These are phyloP conservation scores for Sporothrix sp. DNA, from an alignment of 2,329 filamentous ascomycete species.

Conservation along the genomic window DNA sequence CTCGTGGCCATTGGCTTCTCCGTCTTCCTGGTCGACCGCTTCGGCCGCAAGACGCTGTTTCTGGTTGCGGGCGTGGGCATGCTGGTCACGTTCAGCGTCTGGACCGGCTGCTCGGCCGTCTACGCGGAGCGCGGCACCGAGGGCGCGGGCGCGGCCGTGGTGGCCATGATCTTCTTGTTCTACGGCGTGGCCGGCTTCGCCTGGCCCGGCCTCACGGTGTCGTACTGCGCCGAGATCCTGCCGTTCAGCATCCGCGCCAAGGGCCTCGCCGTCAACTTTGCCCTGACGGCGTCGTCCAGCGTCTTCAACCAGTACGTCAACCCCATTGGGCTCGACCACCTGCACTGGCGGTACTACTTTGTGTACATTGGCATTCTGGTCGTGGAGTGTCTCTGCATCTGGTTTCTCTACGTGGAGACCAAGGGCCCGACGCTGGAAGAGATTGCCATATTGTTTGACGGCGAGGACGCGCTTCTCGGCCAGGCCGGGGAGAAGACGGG, in stretches of 20 bases:
- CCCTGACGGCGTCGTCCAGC: slow-evolving; percentile 18
- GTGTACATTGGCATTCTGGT: slow-evolving; percentile 45
- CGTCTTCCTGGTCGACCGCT: slow-evolving; percentile 31
- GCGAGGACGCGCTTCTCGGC: no score
- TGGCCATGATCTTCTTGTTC: slow-evolving; percentile 28
- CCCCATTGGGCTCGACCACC: slow-evolving; percentile 14
- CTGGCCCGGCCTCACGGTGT: slow-evolving; percentile 31
- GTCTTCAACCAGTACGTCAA: slow-evolving; percentile 34
- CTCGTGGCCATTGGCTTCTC: background rate
- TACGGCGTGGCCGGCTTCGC: slow-evolving; percentile 28
- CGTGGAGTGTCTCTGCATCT: slow-evolving; percentile 27
- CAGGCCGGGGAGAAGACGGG: no score
- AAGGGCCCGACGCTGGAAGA: slow-evolving; percentile 16
- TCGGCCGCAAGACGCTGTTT: slow-evolving; percentile 41
- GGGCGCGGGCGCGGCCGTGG: slow-evolving; percentile 32
- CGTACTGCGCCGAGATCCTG: slow-evolving; percentile 36
- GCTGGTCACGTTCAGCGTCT: slow-evolving; percentile 39
- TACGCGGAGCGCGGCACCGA: slow-evolving; percentile 51
- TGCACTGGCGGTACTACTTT: slow-evolving; percentile 20
- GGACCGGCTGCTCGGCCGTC: slow-evolving; percentile 36
- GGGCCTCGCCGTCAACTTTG: slow-evolving; percentile 23
- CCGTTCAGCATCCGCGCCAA: slow-evolving; percentile 29
- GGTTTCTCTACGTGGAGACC: slow-evolving; percentile 25
- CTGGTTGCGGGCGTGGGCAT: slow-evolving; percentile 41
- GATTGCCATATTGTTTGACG: slow-evolving; percentile 4